Conservation (phyloP, 2,329 filamentous ascomycete species). For the Venturia pyrina region DNA sequence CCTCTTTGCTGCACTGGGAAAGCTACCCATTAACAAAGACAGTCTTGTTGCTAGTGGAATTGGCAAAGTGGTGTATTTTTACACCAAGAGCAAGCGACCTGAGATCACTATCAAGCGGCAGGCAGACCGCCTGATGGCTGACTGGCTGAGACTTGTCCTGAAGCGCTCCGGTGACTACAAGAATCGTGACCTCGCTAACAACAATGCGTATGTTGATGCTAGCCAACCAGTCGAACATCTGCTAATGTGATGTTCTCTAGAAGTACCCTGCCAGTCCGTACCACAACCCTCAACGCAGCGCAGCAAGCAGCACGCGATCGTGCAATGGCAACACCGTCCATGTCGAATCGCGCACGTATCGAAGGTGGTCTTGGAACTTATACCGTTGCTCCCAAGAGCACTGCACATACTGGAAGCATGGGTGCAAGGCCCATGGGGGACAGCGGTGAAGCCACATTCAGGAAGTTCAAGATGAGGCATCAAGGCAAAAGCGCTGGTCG, state of each 20-base stretch:
- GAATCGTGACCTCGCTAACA: constrained; percentile 54
- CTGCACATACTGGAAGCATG: constrained; percentile 33
- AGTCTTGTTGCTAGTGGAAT: constrained; percentile 82
- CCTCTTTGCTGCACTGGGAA: constrained; percentile 70
- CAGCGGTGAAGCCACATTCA: constrained; percentile 38
- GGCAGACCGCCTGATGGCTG: constrained; percentile 82
- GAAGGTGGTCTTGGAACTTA: constrained; percentile 51
- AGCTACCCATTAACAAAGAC: constrained; percentile 84
- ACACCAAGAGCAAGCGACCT: constrained; percentile 87
- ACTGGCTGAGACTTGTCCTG: constrained; percentile 92
- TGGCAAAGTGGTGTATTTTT: constrained; percentile 93
- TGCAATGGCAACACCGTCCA: constrained; percentile 41
- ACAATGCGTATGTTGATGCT: constrained; percentile 8
- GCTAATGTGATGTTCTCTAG: constrained; percentile 18
- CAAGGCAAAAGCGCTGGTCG: background rate
- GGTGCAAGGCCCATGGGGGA: constrained; percentile 36
- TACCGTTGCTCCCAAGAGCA: constrained; percentile 52
- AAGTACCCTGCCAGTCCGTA: constrained; percentile 21
- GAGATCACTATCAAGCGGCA: constrained; percentile 85
- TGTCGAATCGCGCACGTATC: constrained; percentile 48
- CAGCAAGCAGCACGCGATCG: constrained; percentile 35
- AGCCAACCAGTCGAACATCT: background rate
- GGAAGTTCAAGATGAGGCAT: constrained; percentile 36
- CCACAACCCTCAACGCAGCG: constrained; percentile 17
- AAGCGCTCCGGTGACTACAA: constrained; percentile 92